Percentiles rank a stretch among this genome's conserved stretches.
Evolutionary conservation across 139 green algal species (phyloP).

Genomic region (Coelastrella sp.): DNA sequence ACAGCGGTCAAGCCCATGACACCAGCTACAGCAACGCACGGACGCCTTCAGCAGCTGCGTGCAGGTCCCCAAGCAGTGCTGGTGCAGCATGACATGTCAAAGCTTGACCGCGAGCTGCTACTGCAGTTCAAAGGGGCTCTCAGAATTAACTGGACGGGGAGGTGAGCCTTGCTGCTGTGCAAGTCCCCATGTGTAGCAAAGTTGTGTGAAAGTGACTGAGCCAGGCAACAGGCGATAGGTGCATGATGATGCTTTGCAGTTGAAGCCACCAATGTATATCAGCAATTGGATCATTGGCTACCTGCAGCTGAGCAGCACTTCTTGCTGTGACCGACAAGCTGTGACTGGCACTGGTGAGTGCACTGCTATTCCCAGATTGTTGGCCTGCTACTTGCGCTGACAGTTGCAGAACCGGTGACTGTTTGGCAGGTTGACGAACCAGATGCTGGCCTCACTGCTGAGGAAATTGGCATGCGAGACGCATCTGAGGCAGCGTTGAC

Average conservation of each 20-base stretch:
- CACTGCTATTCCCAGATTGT: no score
- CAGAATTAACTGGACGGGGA: constrained; percentile 25
- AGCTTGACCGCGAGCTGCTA: constrained; percentile 6
- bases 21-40: neutral
- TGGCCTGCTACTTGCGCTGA: no score
- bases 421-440: constrained; percentile 21
- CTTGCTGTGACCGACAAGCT: no score
- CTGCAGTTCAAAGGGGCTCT: neutral
- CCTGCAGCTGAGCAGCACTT: no score
- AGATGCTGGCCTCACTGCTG: constrained; percentile 10
- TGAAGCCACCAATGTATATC: no score
- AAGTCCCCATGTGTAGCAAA: no score
- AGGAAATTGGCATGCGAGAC: neutral
- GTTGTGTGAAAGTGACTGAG: no score
- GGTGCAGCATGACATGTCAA: neutral
- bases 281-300: no score
- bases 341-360: no score
- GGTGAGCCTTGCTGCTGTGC: neutral
- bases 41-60: neutral
- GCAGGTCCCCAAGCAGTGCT: neutral
- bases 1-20: neutral
- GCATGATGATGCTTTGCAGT: no score
- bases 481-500: constrained; percentile 2
- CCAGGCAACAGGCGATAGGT: no score
- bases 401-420: neutral